Conservation (phyloP, 2,329 filamentous ascomycete genomes). For the Apiospora kogelbergensis region DNA sequence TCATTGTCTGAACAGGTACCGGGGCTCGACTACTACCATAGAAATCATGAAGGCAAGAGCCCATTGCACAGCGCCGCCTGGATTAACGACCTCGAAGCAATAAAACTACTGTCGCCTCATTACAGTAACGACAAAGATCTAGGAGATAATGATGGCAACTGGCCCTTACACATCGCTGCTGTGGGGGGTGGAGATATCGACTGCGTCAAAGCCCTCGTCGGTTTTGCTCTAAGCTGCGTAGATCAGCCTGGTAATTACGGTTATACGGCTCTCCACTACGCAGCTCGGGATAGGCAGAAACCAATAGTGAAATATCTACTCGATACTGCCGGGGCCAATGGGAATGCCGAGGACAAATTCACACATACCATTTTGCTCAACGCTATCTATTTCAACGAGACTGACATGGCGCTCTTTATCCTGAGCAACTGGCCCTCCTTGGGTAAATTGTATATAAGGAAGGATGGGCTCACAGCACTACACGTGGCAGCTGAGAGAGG, state of each 20-base stretch:
- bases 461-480: neutral
- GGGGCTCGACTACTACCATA: neutral
- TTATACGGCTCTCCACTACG: neutral
- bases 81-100: neutral
- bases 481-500: neutral
- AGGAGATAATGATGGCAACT: neutral
- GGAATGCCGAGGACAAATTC: accelerated
- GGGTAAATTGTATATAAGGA: too few species aligned
- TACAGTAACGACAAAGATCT: neutral
- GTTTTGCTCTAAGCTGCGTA: neutral
- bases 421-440: neutral
- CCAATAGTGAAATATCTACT: neutral
- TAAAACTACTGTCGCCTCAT: neutral
- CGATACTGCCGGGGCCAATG: neutral
- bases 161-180: neutral
- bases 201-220: neutral
- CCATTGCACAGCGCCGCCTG: neutral
- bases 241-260: neutral
- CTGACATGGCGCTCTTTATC: neutral
- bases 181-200: neutral
- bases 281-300: accelerated
- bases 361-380: neutral
- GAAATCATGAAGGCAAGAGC: neutral
- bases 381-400: neutral
- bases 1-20: neutral